Evolutionary conservation across 2,329 filamentous ascomycete genomes (phyloP), one percentile per base, ranked within the genome.

Genomic region (Monosporascus sp.): DNA sequence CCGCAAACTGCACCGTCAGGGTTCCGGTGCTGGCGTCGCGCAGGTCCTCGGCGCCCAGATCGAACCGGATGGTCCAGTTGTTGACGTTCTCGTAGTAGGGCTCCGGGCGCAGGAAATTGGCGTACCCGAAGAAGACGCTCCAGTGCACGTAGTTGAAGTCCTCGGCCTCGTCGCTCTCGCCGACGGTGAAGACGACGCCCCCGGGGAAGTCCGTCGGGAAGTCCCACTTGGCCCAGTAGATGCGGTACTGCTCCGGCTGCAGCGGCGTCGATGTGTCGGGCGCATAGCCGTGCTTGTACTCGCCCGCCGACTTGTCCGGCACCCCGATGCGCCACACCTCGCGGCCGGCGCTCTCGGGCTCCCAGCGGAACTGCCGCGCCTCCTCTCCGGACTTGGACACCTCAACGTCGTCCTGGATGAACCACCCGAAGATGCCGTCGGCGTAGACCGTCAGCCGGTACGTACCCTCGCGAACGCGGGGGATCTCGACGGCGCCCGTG

Each of bases 61-160:
- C 71, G 57, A 83, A 85, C 1, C 74, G 62, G 22, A 85, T 69
- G 0, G 77, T 84, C 82, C 81, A 84, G 66, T 84, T 82, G 64
- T 82, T 82, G 24, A 82, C 73, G 49, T 76, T 67, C 16, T 68
- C 62, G 57, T 74, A 70, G 53, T 76, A 74, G 7, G 73, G 69
- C 50, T 74, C 67, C 2, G 70, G 66, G 0, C 78, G 71, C 5
- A 72, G 53, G 27, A 66, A 75, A 62, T 82, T 78, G 1, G 71
- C 78, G n/a, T 76, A 69, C 1, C 79, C 78, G 0, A 82, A 81
- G 60, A 83, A 85, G 3, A 83, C 79, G 49, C 76, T 79, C 83
- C 83, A 86, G 63, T 86, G 84, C 3, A 85, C 77, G 48, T 85
- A 85, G 64, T 86, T 86, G 55, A 83, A 73, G 59, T 83, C 79